Evolutionary conservation across 2,329 filamentous ascomycete genomes (phyloP).

Genomic region (Colletotrichum tamarilloi): DNA sequence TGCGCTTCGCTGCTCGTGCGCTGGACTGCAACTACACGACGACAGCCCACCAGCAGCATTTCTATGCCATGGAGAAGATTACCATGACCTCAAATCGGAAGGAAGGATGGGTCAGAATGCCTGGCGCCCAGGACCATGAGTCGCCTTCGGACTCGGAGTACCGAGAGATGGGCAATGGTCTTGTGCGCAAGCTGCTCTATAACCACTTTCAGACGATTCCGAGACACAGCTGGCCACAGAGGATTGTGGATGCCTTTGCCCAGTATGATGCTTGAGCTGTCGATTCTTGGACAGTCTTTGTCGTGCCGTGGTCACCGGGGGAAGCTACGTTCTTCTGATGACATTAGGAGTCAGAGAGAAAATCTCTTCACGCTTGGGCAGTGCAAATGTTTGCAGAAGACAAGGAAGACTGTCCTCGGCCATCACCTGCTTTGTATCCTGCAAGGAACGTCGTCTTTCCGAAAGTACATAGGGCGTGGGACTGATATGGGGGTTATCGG

Average conservation of each 20-base stretch:
- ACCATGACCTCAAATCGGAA: too few relatives aligned
- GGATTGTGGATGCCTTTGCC: not conserved
- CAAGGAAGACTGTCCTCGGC: not conserved
- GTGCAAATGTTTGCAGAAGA: not conserved
- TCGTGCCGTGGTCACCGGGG: too few relatives aligned
- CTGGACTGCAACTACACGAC: not conserved
- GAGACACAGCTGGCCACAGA: not conserved
- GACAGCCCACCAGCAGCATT: not conserved
- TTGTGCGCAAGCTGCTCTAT: not conserved
- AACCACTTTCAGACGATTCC: not conserved
- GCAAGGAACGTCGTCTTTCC: not conserved
- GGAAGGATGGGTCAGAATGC: not conserved
- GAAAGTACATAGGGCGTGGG: not conserved
- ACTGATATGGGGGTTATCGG: not conserved
- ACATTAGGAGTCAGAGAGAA: not conserved
- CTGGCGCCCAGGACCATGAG: not conserved
- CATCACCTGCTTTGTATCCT: not conserved
- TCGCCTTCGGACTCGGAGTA: not conserved
- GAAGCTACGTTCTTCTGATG: not conserved
- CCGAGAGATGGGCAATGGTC: conserved; percentile 1
- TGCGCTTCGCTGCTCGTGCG: not conserved
- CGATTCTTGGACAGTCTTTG: not conserved
- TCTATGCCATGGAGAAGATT: not conserved
- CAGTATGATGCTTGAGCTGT: too few relatives aligned
- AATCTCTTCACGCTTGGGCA: not conserved